Conservation (phyloP, 768 basidiomycete species). For the Gloeostereum incarnatum region DNA sequence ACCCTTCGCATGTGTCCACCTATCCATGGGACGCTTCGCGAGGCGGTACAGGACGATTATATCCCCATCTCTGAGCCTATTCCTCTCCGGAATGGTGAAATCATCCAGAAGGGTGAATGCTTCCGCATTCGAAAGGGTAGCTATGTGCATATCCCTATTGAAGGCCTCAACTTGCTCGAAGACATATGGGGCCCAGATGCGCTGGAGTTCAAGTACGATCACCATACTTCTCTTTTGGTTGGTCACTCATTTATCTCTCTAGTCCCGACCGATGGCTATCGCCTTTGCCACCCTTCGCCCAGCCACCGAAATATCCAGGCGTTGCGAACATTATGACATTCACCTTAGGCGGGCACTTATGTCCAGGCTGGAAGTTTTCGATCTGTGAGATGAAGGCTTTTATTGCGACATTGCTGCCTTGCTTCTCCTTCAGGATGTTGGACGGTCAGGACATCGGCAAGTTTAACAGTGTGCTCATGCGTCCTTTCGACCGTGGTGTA, state of each 20-base stretch:
- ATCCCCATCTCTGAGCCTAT: slow-evolving; percentile 43
- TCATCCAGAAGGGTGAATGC: slow-evolving; percentile 22
- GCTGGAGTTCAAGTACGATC: slow-evolving; percentile 39
- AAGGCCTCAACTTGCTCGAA: slow-evolving; percentile 40
- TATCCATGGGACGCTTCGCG: slow-evolving; percentile 48
- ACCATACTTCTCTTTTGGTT: not conserved
- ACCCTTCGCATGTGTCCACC: slow-evolving; percentile 46
- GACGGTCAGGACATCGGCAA: slow-evolving; percentile 31
- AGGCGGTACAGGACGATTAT: slow-evolving; percentile 40
- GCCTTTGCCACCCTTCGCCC: slow-evolving; percentile 24
- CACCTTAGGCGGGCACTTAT: slow-evolving; percentile 39
- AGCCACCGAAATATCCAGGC: slow-evolving; percentile 31
- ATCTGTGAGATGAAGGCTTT: slow-evolving; percentile 42
- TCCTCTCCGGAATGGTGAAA: slow-evolving; percentile 27
- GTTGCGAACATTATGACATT: slow-evolving; percentile 45
- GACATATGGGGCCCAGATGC: slow-evolving; percentile 51
- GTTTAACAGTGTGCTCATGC: slow-evolving; percentile 38
- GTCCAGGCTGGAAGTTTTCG: slow-evolving; percentile 39
- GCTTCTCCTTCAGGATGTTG: slow-evolving; percentile 35
- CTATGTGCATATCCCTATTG: slow-evolving; percentile 48
- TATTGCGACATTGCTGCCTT: slow-evolving; percentile 31
- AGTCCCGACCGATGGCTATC: slow-evolving; percentile 49
- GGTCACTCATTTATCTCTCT: slow-evolving; percentile 5
- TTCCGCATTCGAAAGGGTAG: slow-evolving; percentile 43
- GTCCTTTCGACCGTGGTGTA: slow-evolving; percentile 35